These are phyloP conservation scores for Barbarea vulgaris DNA, from an alignment of 345 rosid genomes.

Conservation along the genomic window DNA sequence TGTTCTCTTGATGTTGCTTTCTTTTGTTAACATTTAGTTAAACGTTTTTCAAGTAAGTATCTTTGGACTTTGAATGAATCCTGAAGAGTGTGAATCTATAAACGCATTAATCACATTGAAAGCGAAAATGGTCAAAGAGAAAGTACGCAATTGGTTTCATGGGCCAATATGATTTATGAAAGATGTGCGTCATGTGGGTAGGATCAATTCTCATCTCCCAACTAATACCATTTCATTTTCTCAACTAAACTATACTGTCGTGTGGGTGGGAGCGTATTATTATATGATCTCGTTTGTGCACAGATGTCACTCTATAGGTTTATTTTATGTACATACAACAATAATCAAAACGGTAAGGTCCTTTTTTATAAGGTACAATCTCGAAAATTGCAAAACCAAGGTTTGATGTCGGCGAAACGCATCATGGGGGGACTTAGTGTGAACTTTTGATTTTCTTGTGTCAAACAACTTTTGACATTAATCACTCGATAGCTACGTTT, in stretches of 20 bases:
- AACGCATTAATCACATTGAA: conserved; percentile 2
- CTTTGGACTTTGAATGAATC: conserved; percentile 23
- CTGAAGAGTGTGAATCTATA: conserved; percentile 27
- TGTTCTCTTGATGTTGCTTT: conserved; percentile 1
- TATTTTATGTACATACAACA: neutral
- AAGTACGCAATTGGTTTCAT: conserved; percentile 32
- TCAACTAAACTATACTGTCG: conserved; percentile 23
- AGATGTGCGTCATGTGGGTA: conserved; percentile 23
- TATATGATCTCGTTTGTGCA: neutral
- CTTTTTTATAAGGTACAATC: neutral
- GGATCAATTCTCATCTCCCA: conserved; percentile 34
- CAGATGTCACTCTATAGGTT: conserved; percentile 30
- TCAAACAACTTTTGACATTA: conserved; percentile 37
- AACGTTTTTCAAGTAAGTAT: conserved; percentile 26
- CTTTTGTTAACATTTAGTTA: conserved; percentile 2
- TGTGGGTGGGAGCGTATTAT: no score
- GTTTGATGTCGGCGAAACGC: conserved; percentile 33
- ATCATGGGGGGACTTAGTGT: conserved; percentile 27
- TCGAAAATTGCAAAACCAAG: conserved; percentile 31
- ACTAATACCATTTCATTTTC: conserved; percentile 28
- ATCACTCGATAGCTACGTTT: conserved; percentile 34
- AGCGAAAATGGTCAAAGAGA: conserved; percentile 34
- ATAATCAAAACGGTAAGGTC: neutral
- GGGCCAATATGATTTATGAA: conserved; percentile 9
- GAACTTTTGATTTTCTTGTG: conserved; percentile 28